Percentiles rank a stretch among this genome's conserved stretches.
Evolutionary conservation across 2,329 filamentous ascomycete species (phyloP).

Genomic region (Fusarium cicatricum): DNA sequence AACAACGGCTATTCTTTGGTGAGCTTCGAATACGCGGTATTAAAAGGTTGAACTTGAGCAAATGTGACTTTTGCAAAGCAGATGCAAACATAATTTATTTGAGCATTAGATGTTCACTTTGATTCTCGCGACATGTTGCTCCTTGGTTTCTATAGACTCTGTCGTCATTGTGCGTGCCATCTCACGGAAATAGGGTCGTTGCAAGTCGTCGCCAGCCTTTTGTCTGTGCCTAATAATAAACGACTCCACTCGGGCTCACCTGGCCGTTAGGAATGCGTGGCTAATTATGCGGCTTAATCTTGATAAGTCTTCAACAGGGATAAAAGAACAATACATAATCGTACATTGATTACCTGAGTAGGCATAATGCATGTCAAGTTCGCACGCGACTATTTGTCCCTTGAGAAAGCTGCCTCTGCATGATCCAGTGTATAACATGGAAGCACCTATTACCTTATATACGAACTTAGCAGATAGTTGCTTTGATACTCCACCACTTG

Average conservation of each 20-base stretch:
- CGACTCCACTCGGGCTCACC: conserved; percentile 16
- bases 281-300: conserved; percentile 8
- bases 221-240: conserved; percentile 23
- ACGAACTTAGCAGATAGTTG: no score
- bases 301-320: conserved; percentile 13
- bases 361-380: no score
- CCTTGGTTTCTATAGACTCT: conserved; percentile 29
- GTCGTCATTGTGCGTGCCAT: conserved; percentile 41
- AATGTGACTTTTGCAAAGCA: neutral
- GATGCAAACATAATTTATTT: no score
- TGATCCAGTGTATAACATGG: no score
- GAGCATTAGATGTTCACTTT: no score
- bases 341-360: no score
- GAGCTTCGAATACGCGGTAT: neutral
- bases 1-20: neutral
- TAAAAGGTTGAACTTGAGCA: conserved; percentile 6
- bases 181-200: conserved; percentile 19
- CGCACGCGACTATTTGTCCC: no score
- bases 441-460: no score
- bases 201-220: conserved; percentile 8
- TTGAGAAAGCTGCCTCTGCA: no score
- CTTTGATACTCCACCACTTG: no score
- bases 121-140: no score
- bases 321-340: neutral
- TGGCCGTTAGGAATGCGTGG: neutral